phyloP scores from a whole-genome alignment of 352 stramenopile species.

The Globisporangium megalacanthum region DNA sequence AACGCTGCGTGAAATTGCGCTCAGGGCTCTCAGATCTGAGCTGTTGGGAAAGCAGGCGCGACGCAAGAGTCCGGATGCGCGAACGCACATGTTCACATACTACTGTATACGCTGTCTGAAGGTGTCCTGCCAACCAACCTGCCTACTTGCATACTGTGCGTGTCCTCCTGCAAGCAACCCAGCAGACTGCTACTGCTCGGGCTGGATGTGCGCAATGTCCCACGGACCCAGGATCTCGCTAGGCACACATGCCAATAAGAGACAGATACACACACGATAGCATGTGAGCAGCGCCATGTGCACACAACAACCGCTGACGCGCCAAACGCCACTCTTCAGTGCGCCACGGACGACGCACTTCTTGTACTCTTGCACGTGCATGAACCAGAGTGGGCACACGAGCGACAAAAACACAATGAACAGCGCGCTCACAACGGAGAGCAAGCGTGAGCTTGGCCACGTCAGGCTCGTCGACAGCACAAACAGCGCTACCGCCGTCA shows the following conservation, averaged over 20 bases:
- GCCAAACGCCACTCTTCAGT: too few species aligned
- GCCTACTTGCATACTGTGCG: too few species aligned
- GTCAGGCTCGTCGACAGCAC: conserved; percentile 61
- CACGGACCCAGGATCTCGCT: conserved; percentile 88
- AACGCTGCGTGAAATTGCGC: too few species aligned
- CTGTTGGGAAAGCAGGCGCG: too few species aligned
- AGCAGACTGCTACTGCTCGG: conserved; percentile 32
- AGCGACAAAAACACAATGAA: conserved; percentile 82
- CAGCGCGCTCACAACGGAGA: conserved; percentile 55
- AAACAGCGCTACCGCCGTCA: conserved; percentile 67
- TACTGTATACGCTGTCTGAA: too few species aligned
- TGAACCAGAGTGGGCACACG: conserved; percentile 87
- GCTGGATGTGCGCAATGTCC: conserved; percentile 87
- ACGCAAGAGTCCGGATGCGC: too few species aligned
- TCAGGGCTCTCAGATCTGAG: too few species aligned
- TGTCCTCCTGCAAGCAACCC: too few species aligned
- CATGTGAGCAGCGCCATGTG: neutral
- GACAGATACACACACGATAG: neutral
- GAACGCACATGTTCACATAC: too few species aligned
- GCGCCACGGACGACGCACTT: conserved; percentile 47
- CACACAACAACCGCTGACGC: neutral
- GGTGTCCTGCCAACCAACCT: too few species aligned
- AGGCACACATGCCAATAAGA: conserved; percentile 2
- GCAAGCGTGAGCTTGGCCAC: conserved; percentile 61
- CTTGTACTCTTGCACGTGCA: conserved; percentile 89